These are phyloP conservation scores for Collybiopsis luxurians DNA, from an alignment of 768 basidiomycete genomes.

Conservation along the genomic window DNA sequence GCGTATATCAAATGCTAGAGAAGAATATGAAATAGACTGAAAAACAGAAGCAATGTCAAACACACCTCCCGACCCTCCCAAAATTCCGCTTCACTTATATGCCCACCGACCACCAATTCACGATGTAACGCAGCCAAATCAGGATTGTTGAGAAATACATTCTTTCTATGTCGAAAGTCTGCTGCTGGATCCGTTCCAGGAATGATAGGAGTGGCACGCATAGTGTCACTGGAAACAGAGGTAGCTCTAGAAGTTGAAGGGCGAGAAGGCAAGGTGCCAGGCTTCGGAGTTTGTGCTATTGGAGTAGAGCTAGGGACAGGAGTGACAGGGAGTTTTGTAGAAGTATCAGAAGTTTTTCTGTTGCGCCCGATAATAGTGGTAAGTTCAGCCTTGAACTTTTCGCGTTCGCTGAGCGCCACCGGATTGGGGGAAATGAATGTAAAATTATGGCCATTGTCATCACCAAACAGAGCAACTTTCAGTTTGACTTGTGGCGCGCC, in stretches of 20 bases:
- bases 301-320: slow-evolving; percentile 19
- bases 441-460: slow-evolving; percentile 80
- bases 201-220: slow-evolving; percentile 52
- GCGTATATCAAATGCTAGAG: slow-evolving; percentile 72
- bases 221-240: slow-evolving; percentile 56
- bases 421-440: slow-evolving; percentile 70
- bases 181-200: slow-evolving; percentile 55
- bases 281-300: slow-evolving; percentile 29
- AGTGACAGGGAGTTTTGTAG: slow-evolving; percentile 26
- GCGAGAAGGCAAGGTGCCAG: slow-evolving; percentile 32
- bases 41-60: slow-evolving; percentile 9
- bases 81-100: slow-evolving; percentile 91
- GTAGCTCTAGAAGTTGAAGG: slow-evolving; percentile 57
- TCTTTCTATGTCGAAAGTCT: slow-evolving; percentile 75
- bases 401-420: slow-evolving; percentile 67
- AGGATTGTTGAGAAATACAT: slow-evolving; percentile 73
- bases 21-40: slow-evolving; percentile 12
- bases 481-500: slow-evolving; percentile 76
- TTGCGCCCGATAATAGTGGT: slow-evolving; percentile 77
- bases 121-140: slow-evolving; percentile 81
- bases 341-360: slow-evolving; percentile 40
- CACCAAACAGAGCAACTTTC: slow-evolving; percentile 65
- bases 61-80: slow-evolving; percentile 94
- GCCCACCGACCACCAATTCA: slow-evolving; percentile 81
- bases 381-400: slow-evolving; percentile 78